These are phyloP conservation scores for Diaporthe capsici DNA, from an alignment of 2,329 filamentous ascomycete genomes.

Conservation along the genomic window DNA sequence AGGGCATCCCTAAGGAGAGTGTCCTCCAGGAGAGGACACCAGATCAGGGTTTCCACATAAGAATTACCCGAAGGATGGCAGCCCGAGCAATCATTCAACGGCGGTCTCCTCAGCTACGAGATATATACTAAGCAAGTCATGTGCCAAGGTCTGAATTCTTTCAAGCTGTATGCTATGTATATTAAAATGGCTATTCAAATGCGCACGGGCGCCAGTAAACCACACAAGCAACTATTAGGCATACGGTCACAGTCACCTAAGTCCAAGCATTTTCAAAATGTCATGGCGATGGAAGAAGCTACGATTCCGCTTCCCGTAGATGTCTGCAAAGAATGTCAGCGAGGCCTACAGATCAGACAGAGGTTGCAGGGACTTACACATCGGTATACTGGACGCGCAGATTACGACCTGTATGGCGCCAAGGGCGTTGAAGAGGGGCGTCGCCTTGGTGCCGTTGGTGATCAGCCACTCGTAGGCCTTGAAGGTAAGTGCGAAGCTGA, in stretches of 20 bases:
- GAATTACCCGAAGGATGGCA: background rate
- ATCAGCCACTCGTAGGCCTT: constrained; percentile 89
- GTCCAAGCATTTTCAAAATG: constrained; percentile 67
- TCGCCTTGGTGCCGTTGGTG: constrained; percentile 69
- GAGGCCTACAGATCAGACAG: background rate
- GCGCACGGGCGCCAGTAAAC: background rate
- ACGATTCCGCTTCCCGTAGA: constrained; percentile 83
- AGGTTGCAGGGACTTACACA: constrained; percentile 72
- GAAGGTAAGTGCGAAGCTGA: constrained; percentile 88
- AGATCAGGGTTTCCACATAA: background rate
- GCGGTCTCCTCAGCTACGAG: too few relatives aligned
- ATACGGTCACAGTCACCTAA: constrained; percentile 46
- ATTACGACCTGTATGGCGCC: constrained; percentile 83
- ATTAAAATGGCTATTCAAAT: constrained; percentile 10
- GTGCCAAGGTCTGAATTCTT: background rate
- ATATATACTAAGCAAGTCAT: too few relatives aligned
- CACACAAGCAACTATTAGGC: background rate
- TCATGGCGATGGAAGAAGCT: constrained; percentile 84
- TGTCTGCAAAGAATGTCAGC: constrained; percentile 63
- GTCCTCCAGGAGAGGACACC: too few relatives aligned
- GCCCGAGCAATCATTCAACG: background rate
- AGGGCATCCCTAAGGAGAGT: background rate
- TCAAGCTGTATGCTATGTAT: background rate
- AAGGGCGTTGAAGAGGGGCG: constrained; percentile 75
- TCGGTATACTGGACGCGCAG: constrained; percentile 81